Percentiles rank a stretch among this genome's conserved stretches.
Conservation (phyloP, 208 protist genomes). For the Trypanosoma congolense region DNA sequence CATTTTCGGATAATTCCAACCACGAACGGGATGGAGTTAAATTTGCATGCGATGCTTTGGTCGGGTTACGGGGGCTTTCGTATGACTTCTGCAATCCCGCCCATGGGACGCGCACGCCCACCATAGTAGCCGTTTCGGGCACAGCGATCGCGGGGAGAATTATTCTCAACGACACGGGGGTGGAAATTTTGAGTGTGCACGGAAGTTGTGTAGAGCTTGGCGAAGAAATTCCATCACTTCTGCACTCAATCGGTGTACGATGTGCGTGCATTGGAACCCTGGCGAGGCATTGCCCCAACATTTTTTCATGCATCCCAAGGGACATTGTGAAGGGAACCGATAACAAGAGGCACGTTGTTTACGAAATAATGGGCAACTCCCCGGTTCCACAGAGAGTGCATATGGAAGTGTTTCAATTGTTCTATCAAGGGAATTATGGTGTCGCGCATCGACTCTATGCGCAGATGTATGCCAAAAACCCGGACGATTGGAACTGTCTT, state of each 20-base stretch:
- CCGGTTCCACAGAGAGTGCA: conserved; percentile 2
- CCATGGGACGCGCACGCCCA: conserved; percentile 3
- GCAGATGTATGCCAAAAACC: conserved; percentile 10
- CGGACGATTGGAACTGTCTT: conserved; percentile 4
- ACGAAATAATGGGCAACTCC: conserved; percentile 10
- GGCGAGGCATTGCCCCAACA: conserved; percentile 4
- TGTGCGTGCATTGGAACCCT: conserved; percentile 20
- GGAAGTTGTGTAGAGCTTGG: conserved; percentile 15
- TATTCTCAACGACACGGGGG: not conserved
- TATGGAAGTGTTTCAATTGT: conserved; percentile 16
- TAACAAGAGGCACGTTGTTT: conserved; percentile 15
- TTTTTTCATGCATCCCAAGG: conserved; percentile 14
- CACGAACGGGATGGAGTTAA: conserved; percentile 17
- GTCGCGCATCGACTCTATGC: conserved; percentile 12
- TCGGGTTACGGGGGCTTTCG: conserved; percentile 8
- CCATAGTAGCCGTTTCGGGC: conserved; percentile 20
- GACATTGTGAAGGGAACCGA: conserved; percentile 19
- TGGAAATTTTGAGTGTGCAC: conserved; percentile 8
- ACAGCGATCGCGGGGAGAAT: conserved; percentile 17
- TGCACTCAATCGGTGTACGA: conserved; percentile 9
- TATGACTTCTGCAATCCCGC: not conserved
- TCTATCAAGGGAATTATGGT: conserved; percentile 9
- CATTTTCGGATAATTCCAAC: conserved; percentile 11
- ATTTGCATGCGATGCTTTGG: conserved; percentile 11
- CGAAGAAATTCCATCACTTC: conserved; percentile 15